Conservation (phyloP, 2,329 filamentous ascomycete genomes). For the Diaporthe destruens region DNA sequence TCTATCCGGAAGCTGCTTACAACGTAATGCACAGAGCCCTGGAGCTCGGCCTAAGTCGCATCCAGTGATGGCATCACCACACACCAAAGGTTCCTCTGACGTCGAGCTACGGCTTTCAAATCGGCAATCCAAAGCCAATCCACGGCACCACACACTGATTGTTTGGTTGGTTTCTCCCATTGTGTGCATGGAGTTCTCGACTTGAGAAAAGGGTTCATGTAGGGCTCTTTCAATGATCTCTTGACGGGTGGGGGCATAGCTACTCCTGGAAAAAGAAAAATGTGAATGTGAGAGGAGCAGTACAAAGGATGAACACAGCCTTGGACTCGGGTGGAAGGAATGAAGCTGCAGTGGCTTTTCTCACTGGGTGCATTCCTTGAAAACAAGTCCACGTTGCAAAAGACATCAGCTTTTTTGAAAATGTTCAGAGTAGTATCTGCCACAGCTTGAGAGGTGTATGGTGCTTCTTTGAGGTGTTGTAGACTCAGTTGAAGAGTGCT, state of each 20-base stretch:
- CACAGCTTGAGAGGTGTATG: neutral
- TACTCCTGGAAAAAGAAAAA: too few species aligned
- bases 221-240: neutral
- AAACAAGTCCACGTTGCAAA: too few species aligned
- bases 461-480: neutral
- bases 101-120: neutral
- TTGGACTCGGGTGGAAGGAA: neutral
- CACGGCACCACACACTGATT: neutral
- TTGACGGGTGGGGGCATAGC: neutral
- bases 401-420: too few species aligned
- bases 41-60: neutral
- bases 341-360: too few species aligned
- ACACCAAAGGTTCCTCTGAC: neutral
- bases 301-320: neutral
- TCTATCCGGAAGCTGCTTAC: neutral
- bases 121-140: neutral
- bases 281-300: neutral
- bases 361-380: neutral
- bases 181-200: neutral
- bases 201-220: neutral
- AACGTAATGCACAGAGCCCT: neutral
- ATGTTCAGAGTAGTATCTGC: neutral
- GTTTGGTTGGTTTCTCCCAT: too few species aligned
- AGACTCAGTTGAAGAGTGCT: neutral
- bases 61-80: conserved; percentile 1